phyloP scores from a whole-genome alignment of 352 stramenopile genomes.

The Pythium rishiriense region DNA sequence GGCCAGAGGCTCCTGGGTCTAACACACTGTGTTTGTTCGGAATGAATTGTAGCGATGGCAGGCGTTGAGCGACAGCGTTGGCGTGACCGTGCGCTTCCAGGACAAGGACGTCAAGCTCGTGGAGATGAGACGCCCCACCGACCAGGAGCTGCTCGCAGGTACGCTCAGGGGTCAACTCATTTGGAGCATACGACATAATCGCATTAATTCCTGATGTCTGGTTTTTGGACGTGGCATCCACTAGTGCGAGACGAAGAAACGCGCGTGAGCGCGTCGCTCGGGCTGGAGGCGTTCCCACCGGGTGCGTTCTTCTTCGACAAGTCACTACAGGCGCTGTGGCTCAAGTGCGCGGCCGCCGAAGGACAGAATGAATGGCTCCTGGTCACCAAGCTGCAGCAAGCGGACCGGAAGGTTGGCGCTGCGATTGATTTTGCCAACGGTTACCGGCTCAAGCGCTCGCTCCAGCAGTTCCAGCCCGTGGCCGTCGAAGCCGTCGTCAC shows the following conservation, averaged over 20 bases:
- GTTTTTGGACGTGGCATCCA: background rate
- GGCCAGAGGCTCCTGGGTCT: background rate
- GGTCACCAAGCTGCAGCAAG: conserved; percentile 68
- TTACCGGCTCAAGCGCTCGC: conserved; percentile 65
- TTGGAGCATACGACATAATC: too few species aligned
- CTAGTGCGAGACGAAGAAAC: conserved; percentile 22
- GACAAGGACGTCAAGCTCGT: conserved; percentile 73
- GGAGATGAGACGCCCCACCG: conserved; percentile 46
- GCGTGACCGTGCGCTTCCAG: conserved; percentile 63
- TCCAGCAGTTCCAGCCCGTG: conserved; percentile 44
- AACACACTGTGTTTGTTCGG: background rate
- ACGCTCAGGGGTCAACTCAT: too few species aligned
- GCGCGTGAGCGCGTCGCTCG: conserved; percentile 11
- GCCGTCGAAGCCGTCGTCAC: background rate
- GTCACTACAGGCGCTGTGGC: conserved; percentile 61
- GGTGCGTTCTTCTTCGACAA: conserved; percentile 83
- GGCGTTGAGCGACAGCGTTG: conserved; percentile 73
- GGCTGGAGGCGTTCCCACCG: conserved; percentile 3
- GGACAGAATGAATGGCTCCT: conserved; percentile 49
- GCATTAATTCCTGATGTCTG: background rate
- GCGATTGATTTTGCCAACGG: conserved; percentile 84
- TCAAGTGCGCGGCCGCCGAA: conserved; percentile 45
- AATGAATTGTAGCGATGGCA: conserved; percentile 56
- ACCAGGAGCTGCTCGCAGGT: conserved; percentile 33
- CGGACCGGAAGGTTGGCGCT: conserved; percentile 57